Percentiles rank a stretch among this genome's conserved stretches.
Evolutionary conservation across 2,329 filamentous ascomycete genomes (phyloP).

Genomic region (Trichoderma atroviride): DNA sequence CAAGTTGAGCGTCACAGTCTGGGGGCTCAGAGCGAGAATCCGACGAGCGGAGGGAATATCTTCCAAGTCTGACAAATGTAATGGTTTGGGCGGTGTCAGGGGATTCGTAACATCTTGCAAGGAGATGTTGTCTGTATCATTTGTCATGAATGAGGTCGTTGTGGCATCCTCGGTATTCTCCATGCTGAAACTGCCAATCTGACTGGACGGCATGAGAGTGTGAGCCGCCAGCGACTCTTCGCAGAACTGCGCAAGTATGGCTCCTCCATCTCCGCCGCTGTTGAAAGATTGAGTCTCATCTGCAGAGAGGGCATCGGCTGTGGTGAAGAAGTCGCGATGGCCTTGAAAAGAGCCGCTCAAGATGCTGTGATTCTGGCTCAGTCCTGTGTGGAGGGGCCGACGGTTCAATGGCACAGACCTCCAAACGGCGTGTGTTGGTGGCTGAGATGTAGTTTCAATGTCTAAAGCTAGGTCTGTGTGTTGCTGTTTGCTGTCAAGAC

Average conservation of each 20-base stretch:
- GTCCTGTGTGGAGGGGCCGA: slow-evolving; percentile 52
- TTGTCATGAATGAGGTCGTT: slow-evolving; percentile 32
- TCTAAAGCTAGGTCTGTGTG: background rate
- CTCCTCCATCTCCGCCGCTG: slow-evolving; percentile 39
- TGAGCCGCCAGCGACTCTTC: slow-evolving; percentile 76
- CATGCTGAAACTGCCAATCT: slow-evolving; percentile 46
- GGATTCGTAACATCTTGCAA: slow-evolving; percentile 30
- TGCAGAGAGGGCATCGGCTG: slow-evolving; percentile 43
- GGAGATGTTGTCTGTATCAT: slow-evolving; percentile 28
- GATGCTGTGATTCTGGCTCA: slow-evolving; percentile 53
- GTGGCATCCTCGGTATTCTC: slow-evolving; percentile 21
- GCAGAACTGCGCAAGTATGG: slow-evolving; percentile 66
- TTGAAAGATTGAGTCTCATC: slow-evolving; percentile 21
- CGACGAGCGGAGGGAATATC: slow-evolving; percentile 70
- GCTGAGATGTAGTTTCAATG: background rate
- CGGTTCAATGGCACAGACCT: slow-evolving; percentile 55
- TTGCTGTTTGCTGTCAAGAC: slow-evolving; percentile 28
- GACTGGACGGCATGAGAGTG: slow-evolving; percentile 65
- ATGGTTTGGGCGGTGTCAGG: slow-evolving; percentile 35
- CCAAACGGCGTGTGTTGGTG: slow-evolving; percentile 51
- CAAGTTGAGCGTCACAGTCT: slow-evolving; percentile 80
- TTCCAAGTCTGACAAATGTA: slow-evolving; percentile 58
- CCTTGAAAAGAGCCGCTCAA: slow-evolving; percentile 35
- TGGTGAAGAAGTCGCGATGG: slow-evolving; percentile 52
- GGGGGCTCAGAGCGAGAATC: slow-evolving; percentile 69